Conservation (phyloP, 2,329 filamentous ascomycete species). For the Furcasterigmium furcatum region DNA sequence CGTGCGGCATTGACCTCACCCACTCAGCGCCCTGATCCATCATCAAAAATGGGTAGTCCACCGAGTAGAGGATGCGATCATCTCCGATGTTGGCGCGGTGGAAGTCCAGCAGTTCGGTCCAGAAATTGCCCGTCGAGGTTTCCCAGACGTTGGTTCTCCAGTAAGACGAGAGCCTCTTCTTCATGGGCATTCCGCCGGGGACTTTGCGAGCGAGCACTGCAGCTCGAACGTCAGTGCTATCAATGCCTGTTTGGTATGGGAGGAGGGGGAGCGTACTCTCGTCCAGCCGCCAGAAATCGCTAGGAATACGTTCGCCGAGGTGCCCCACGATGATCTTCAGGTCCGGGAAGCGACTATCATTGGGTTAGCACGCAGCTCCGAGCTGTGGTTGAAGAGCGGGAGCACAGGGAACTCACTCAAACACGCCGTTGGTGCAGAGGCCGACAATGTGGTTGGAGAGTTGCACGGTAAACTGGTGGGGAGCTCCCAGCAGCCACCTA, state of each 20-base stretch:
- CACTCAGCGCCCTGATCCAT: too few relatives aligned
- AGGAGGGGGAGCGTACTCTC: constrained; percentile 49
- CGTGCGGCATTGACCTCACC: too few relatives aligned
- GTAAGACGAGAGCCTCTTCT: constrained; percentile 48
- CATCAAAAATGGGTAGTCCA: constrained; percentile 54
- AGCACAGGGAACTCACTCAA: too few relatives aligned
- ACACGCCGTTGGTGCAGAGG: constrained; percentile 46
- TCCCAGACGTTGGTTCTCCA: constrained; percentile 54
- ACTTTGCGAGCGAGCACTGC: too few relatives aligned
- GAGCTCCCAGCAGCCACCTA: constrained; percentile 57
- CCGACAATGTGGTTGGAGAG: constrained; percentile 55
- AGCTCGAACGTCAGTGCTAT: too few relatives aligned
- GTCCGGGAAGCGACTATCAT: constrained; percentile 37
- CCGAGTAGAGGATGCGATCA: constrained; percentile 46
- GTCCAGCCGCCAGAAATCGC: constrained; percentile 48
- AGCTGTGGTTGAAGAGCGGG: too few relatives aligned
- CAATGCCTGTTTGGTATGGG: constrained; percentile 13
- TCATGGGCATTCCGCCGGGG: constrained; percentile 33
- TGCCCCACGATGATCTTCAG: constrained; percentile 44
- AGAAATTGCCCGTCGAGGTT: constrained; percentile 55
- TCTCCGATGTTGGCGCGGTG: constrained; percentile 43
- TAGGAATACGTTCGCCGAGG: constrained; percentile 45
- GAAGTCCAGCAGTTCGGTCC: constrained; percentile 46
- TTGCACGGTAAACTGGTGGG: constrained; percentile 54
- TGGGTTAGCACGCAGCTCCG: too few relatives aligned